phyloP scores from a whole-genome alignment of 2,329 filamentous ascomycete species.

The Lecanoromycetidae sp. region DNA sequence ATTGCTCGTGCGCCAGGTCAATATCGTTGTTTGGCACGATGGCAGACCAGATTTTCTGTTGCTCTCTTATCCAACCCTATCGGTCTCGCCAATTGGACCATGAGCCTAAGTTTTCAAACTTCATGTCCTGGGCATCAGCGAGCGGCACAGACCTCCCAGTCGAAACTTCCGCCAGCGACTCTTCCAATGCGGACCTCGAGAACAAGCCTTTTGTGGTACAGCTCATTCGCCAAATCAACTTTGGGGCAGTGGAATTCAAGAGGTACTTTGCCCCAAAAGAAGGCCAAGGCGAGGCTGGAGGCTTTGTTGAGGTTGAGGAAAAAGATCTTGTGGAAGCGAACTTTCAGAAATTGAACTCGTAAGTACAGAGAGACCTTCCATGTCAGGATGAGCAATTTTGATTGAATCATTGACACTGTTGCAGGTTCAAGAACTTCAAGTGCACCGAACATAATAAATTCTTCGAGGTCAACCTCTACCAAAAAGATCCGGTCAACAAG shows the following conservation, averaged over 20 bases:
- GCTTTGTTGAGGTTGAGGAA: conserved; percentile 7
- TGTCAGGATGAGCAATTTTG: too few species aligned
- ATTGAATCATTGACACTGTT: too few species aligned
- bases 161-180: conserved; percentile 2
- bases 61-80: conserved; percentile 7
- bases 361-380: too few species aligned
- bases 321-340: conserved; percentile 4
- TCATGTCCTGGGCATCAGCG: conserved; percentile 2
- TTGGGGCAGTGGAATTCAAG: conserved; percentile 9
- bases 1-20: too few species aligned
- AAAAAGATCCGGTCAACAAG: conserved; percentile 11
- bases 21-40: too few species aligned
- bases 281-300: conserved; percentile 1
- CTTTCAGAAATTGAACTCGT: conserved; percentile 10
- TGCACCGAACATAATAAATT: conserved; percentile 14
- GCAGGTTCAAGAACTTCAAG: conserved; percentile 16
- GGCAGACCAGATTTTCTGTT: too few species aligned
- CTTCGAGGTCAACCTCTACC: conserved; percentile 15
- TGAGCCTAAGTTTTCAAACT: conserved; percentile 12
- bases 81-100: conserved; percentile 10
- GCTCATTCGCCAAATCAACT: conserved; percentile 11
- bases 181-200: too few species aligned
- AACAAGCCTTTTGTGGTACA: conserved; percentile 9
- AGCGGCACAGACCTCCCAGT: conserved; percentile 4
- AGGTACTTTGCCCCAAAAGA: conserved; percentile 11